Conservation (phyloP, 305 asterid species). For the Fraxinus paxiana region DNA sequence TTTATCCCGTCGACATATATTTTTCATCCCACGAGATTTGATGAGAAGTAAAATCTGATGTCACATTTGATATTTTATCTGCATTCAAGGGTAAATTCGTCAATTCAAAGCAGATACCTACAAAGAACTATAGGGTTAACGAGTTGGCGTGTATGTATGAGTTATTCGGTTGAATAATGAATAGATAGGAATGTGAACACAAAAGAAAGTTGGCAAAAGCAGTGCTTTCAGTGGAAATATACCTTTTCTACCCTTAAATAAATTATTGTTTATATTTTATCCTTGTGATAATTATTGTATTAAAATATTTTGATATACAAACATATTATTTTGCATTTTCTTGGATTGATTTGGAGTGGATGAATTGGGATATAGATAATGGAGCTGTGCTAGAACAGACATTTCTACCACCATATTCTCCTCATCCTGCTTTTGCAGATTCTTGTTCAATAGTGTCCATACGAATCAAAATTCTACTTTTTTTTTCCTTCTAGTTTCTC, state of each 20-base stretch:
- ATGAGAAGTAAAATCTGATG: not conserved
- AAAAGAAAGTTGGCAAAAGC: constrained; percentile 4
- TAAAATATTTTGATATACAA: not conserved
- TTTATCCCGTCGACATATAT: constrained; percentile 8
- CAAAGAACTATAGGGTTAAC: constrained; percentile 9
- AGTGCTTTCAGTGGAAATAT: constrained; percentile 38
- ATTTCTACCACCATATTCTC: constrained; percentile 81
- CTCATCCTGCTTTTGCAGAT: constrained; percentile 71
- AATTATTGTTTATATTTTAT: constrained; percentile 25
- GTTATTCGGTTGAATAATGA: not conserved
- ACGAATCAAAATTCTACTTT: constrained; percentile 34
- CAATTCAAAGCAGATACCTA: not conserved
- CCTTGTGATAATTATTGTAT: constrained; percentile 26
- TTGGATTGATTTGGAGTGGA: constrained; percentile 17
- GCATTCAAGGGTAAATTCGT: constrained; percentile 4
- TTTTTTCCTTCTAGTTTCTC: not conserved
- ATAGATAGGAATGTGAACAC: constrained; percentile 6
- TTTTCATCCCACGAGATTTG: not conserved
- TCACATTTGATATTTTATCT: not conserved
- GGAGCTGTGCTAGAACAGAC: constrained; percentile 67
- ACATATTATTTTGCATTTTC: not conserved
- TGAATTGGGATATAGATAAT: constrained; percentile 53
- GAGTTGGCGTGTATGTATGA: constrained; percentile 11
- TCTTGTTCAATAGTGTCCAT: constrained; percentile 59
- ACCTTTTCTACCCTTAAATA: constrained; percentile 36